Conservation (phyloP, 805 yeast genomes). For the Saccharomycopsis fodiens region DNA sequence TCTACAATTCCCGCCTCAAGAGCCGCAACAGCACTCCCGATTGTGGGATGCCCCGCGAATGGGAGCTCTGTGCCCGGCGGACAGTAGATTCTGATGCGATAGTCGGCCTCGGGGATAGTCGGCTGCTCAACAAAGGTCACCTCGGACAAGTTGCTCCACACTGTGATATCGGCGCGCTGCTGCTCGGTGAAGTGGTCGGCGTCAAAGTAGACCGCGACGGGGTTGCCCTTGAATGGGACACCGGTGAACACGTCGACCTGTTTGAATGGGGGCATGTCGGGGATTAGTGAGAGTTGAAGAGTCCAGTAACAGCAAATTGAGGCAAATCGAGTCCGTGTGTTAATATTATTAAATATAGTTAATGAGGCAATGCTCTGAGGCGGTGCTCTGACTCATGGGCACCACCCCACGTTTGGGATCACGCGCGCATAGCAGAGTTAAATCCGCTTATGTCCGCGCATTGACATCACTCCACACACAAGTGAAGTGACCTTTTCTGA, state of each 20-base stretch:
- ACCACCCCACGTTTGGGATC: no score
- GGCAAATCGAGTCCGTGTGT: no score
- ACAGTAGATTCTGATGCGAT: slow-evolving; percentile 43
- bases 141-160: slow-evolving; percentile 58
- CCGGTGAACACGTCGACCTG: slow-evolving; percentile 38
- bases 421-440: no score
- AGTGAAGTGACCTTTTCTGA: no score
- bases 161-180: slow-evolving; percentile 32
- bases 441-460: no score
- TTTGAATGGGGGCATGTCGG: slow-evolving; percentile 14
- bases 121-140: slow-evolving; percentile 45
- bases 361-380: no score
- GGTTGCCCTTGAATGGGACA: slow-evolving; percentile 39
- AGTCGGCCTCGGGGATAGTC: slow-evolving; percentile 34
- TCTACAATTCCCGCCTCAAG: slow-evolving; percentile 31
- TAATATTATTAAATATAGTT: no score
- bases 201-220: slow-evolving; percentile 45
- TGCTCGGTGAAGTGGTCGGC: slow-evolving; percentile 32
- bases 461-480: no score
- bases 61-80: slow-evolving; percentile 39
- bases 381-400: no score
- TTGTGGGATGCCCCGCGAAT: slow-evolving; percentile 60
- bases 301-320: no score
- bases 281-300: no score
- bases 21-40: slow-evolving; percentile 43